A percentile compares a stretch with the other conserved stretches of the same genome.
phyloP scores from a whole-genome alignment of 2,329 filamentous ascomycete genomes.

The Epichloe aotearoae region DNA sequence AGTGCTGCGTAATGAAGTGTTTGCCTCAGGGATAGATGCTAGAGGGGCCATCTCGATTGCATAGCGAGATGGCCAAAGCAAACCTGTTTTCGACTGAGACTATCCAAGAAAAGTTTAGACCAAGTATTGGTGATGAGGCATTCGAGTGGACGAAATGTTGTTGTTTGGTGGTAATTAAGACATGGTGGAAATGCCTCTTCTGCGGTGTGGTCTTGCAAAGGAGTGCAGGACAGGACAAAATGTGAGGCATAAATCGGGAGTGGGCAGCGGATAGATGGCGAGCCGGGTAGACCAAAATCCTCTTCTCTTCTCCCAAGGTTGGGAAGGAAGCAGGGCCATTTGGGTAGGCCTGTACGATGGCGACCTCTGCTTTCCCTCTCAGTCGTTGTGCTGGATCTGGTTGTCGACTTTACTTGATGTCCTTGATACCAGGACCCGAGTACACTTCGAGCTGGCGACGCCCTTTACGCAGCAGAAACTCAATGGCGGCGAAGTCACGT shows the following conservation, averaged over 20 bases:
- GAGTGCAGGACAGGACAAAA: no score
- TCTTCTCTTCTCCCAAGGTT: neutral
- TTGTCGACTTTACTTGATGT: slow-evolving; percentile 38
- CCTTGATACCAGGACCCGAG: slow-evolving; percentile 65
- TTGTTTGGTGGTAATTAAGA: slow-evolving; percentile 2
- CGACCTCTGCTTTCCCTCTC: neutral
- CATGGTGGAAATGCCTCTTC: slow-evolving; percentile 6
- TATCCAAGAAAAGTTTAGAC: slow-evolving; percentile 12
- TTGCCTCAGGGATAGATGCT: slow-evolving; percentile 16
- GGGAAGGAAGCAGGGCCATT: neutral
- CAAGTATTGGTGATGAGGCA: slow-evolving; percentile 4
- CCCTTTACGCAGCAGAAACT: slow-evolving; percentile 74
- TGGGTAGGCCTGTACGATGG: neutral
- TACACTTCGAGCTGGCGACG: slow-evolving; percentile 71
- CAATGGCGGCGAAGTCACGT: slow-evolving; percentile 75
- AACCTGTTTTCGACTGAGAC: slow-evolving; percentile 9
- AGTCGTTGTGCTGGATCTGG: neutral
- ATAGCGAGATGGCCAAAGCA: slow-evolving; percentile 3
- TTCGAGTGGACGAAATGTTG: slow-evolving; percentile 1
- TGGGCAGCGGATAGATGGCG: neutral
- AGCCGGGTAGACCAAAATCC: neutral
- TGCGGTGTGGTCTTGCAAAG: neutral
- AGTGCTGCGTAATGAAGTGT: slow-evolving; percentile 9
- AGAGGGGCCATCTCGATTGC: slow-evolving; percentile 15
- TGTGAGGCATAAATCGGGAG: neutral